Conservation (phyloP, 306 rosid species). For the Ammopiptanthus mongolicus region DNA sequence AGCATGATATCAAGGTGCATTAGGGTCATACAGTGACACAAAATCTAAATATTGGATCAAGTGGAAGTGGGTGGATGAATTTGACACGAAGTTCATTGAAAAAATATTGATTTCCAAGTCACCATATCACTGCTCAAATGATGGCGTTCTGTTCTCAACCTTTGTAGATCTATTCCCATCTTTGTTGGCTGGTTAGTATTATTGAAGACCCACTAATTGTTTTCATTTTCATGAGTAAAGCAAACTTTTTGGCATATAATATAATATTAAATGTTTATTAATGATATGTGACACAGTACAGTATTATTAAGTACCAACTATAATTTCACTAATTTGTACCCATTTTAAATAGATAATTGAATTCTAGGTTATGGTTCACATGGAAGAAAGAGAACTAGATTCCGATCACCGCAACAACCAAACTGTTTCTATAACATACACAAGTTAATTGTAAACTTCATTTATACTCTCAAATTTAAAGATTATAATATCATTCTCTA, state of each 20-base stretch:
- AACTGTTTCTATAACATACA: background rate
- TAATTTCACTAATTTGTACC: background rate
- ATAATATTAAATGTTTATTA: background rate
- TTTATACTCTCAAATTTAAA: background rate
- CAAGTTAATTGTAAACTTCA: background rate
- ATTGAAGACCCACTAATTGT: slow-evolving; percentile 23
- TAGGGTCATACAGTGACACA: background rate
- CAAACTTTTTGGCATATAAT: slow-evolving; percentile 18
- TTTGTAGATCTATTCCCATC: slow-evolving; percentile 23
- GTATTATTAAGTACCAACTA: slow-evolving; percentile 21
- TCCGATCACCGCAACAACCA: background rate
- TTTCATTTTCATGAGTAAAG: slow-evolving; percentile 15
- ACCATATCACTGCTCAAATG: slow-evolving; percentile 13
- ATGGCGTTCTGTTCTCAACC: background rate
- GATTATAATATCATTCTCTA: background rate
- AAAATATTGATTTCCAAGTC: slow-evolving; percentile 20
- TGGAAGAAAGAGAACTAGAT: background rate
- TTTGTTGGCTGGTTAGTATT: slow-evolving; percentile 27
- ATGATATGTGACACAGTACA: background rate
- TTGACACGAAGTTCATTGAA: slow-evolving; percentile 6
- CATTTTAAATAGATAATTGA: background rate
- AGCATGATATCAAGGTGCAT: slow-evolving; percentile 22
- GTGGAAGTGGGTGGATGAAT: slow-evolving; percentile 27
- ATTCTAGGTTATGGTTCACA: background rate
- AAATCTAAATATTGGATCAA: background rate